A percentile compares a stretch with the other conserved stretches of the same genome.
Evolutionary conservation across 106 monocot species (phyloP).

Genomic region (Dendrobium officinale): DNA sequence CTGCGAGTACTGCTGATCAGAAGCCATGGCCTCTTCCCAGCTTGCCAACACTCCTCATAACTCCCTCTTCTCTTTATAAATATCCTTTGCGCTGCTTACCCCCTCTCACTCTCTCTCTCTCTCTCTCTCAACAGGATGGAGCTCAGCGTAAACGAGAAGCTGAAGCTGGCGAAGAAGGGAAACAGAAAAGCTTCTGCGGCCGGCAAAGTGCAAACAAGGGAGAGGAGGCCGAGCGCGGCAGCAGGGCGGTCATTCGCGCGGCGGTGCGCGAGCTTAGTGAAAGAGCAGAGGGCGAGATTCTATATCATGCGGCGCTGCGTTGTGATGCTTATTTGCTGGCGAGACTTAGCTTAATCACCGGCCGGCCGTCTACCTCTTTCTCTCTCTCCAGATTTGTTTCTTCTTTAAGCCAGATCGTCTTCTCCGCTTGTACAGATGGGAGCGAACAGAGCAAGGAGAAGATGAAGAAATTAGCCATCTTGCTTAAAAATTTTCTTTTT

Average conservation of each 20-base stretch:
- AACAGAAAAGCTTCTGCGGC: background rate
- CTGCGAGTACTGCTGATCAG: too few species aligned
- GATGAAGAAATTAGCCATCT: background rate
- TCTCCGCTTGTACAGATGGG: background rate
- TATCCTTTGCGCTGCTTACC: background rate
- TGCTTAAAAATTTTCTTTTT: background rate
- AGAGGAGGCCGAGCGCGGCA: background rate
- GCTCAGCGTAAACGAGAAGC: background rate
- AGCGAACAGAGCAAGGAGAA: background rate
- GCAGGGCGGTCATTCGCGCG: background rate
- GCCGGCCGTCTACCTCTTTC: background rate
- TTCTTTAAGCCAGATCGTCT: background rate
- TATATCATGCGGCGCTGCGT: slow-evolving; percentile 30
- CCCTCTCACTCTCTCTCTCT: background rate
- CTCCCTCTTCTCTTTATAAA: background rate
- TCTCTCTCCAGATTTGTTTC: background rate
- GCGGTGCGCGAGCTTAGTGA: slow-evolving; percentile 10
- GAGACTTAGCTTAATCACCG: slow-evolving; percentile 5
- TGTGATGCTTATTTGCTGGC: slow-evolving; percentile 29
- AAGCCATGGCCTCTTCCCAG: too few species aligned
- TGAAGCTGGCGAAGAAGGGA: background rate
- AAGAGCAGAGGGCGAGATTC: slow-evolving; percentile 25
- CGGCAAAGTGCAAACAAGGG: too few species aligned
- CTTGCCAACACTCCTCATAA: background rate
- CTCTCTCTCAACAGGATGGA: background rate